Conservation (phyloP, 2,329 filamentous ascomycete genomes). For the Drechslerella stenobrocha region DNA sequence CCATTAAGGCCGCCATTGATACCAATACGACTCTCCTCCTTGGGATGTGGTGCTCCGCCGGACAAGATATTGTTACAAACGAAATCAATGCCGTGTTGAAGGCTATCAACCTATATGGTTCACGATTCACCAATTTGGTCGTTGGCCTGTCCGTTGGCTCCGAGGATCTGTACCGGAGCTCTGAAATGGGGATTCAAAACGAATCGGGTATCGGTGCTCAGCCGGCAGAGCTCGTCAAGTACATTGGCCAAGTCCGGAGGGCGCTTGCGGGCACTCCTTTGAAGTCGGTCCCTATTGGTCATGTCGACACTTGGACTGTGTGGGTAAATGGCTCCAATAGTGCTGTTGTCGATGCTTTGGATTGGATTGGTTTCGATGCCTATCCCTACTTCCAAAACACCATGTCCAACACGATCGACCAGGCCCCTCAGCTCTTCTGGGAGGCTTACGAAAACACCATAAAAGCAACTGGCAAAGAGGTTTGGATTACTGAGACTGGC, state of each 20-base stretch:
- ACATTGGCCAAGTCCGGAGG: constrained; percentile 70
- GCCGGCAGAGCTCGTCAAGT: constrained; percentile 66
- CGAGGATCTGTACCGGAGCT: constrained; percentile 82
- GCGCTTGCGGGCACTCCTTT: constrained; percentile 67
- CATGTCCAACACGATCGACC: constrained; percentile 67
- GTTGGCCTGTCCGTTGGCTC: constrained; percentile 82
- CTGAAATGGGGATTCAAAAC: constrained; percentile 68
- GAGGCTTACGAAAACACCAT: constrained; percentile 66
- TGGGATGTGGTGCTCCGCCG: constrained; percentile 79
- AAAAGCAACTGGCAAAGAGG: constrained; percentile 66
- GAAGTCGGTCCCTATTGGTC: constrained; percentile 67
- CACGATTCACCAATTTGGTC: constrained; percentile 67
- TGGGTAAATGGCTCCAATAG: constrained; percentile 74
- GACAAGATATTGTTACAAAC: constrained; percentile 66
- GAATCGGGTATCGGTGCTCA: constrained; percentile 66
- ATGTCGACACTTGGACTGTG: constrained; percentile 87
- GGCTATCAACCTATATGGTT: constrained; percentile 71
- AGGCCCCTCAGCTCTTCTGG: constrained; percentile 69
- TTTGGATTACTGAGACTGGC: constrained; percentile 88
- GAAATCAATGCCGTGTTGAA: constrained; percentile 72
- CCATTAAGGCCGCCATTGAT: constrained; percentile 79
- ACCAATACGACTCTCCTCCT: constrained; percentile 78
- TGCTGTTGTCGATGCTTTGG: constrained; percentile 68
- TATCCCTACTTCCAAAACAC: constrained; percentile 82
- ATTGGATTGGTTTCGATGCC: constrained; percentile 82